A percentile compares a stretch with the other conserved stretches of the same genome.
These are phyloP conservation scores for Apostasia shenzhenica DNA, from an alignment of 106 monocot species.

Conservation along the genomic window DNA sequence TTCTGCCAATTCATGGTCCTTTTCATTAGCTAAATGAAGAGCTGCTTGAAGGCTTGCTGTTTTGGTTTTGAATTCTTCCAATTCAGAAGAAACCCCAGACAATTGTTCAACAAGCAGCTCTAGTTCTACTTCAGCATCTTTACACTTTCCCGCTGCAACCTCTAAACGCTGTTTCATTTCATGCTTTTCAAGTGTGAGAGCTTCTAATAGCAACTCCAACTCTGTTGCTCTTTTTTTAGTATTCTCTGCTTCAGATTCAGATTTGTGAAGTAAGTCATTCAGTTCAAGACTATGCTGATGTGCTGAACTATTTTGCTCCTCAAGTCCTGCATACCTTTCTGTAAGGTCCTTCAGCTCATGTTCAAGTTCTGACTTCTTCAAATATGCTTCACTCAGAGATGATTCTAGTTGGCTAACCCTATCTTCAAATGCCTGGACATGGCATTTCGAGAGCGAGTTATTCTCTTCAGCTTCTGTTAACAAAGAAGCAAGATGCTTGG, in stretches of 20 bases:
- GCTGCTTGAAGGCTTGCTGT: slow-evolving; percentile 31
- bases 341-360: slow-evolving; percentile 41
- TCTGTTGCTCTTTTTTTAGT: slow-evolving; percentile 39
- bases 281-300: slow-evolving; percentile 42
- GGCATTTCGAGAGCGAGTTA: slow-evolving; percentile 21
- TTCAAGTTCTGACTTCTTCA: slow-evolving; percentile 41
- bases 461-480: slow-evolving; percentile 40
- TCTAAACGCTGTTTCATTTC: slow-evolving; percentile 32
- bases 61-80: slow-evolving; percentile 47
- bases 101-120: slow-evolving; percentile 19
- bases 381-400: slow-evolving; percentile 30
- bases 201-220: slow-evolving; percentile 48
- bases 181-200: slow-evolving; percentile 17
- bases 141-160: slow-evolving; percentile 18
- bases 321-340: slow-evolving; percentile 33
- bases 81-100: slow-evolving; percentile 39
- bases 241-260: slow-evolving; percentile 43
- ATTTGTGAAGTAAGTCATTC: slow-evolving; percentile 42
- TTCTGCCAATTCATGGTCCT: slow-evolving; percentile 45
- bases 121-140: slow-evolving; percentile 28
- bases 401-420: slow-evolving; percentile 54
- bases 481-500: slow-evolving; percentile 28
- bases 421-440: slow-evolving; percentile 42
- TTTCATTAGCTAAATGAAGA: slow-evolving; percentile 40
- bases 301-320: slow-evolving; percentile 19